Evolutionary conservation across 31 red algal genomes (phyloP).

Genomic region (Porphyra umbilicalis): DNA sequence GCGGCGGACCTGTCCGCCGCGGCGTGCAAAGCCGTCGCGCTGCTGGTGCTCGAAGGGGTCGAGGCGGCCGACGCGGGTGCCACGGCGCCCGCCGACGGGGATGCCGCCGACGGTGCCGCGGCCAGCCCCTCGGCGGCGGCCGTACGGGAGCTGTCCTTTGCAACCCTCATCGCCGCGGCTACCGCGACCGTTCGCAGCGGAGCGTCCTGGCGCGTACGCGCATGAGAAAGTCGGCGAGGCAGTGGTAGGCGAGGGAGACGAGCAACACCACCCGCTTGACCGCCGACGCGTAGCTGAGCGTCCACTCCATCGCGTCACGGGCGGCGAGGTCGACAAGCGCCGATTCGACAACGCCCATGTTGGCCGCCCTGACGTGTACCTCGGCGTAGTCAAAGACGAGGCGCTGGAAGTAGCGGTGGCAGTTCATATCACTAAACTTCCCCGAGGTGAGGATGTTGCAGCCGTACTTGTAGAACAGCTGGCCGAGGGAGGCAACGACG

Average conservation of each 20-base stretch:
- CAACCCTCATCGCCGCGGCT: too few species aligned
- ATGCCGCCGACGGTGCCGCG: too few species aligned
- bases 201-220: too few species aligned
- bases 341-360: background rate
- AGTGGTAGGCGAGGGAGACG: too few species aligned
- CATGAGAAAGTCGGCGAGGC: too few species aligned
- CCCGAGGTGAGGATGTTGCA: background rate
- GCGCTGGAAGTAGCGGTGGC: background rate
- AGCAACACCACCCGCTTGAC: background rate
- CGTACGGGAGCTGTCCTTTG: too few species aligned
- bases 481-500: background rate
- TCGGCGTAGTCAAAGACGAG: background rate
- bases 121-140: too few species aligned
- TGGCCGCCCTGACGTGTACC: background rate
- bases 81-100: too few species aligned
- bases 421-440: background rate
- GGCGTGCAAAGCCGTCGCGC: too few species aligned
- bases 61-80: too few species aligned
- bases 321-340: background rate
- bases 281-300: background rate
- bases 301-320: background rate
- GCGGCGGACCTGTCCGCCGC: too few species aligned
- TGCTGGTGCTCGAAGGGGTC: too few species aligned
- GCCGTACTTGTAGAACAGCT: background rate
- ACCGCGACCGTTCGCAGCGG: slow-evolving; percentile 6